Base-by-base conservation (phyloP, 805 yeast species). In the Saccharomycopsis sp. region DNA sequence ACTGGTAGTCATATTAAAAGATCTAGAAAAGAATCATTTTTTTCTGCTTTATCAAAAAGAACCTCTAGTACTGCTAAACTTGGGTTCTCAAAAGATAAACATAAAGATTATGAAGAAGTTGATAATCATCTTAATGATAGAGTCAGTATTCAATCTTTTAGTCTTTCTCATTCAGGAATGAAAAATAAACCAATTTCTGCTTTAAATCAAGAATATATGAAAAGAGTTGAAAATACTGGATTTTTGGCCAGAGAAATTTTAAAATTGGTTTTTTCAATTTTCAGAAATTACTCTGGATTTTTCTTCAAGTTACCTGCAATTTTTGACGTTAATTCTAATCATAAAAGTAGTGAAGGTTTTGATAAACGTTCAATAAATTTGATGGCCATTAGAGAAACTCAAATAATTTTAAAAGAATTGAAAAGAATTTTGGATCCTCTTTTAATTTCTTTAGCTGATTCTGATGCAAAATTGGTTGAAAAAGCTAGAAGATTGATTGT, bases 241-340 rank as follows among this genome's bases (percentile, higher is more conserved):
- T 43, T 43, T 23, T 34, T 46, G n/a, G 36, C 49, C 3, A 36
- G 49, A 37, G 49, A 46, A 37, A 40, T 44, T 32, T 36, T 43
- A 6, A 46, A 43, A 36, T 25, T 43, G 13, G n/a, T 43, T 5
- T 46, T 46, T 21, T 42, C 36, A 18, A 46, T 46, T 25, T 46
- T 43, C 19, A 37, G 34, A 25, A 34, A 10, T 20, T 40, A 36
- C 19, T 36, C 40, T 3, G 15, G 25, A 19, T 34, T 39, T 17
- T 42, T 46, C 35, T 46, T 46, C 39, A 39, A 38, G 29, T 36
- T 39, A 8, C 45, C 48, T 17, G 28, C 43, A 3, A 42, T 41
- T 25, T 45, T 39, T 31, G 26, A 28, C 17, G 17, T 4, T 18
- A 25, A 32, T 17, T 5, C 6, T 5, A 9, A 31, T 31, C 4